Conservation (phyloP, 106 monocot species). For the Acanthochlamys bracteata region DNA sequence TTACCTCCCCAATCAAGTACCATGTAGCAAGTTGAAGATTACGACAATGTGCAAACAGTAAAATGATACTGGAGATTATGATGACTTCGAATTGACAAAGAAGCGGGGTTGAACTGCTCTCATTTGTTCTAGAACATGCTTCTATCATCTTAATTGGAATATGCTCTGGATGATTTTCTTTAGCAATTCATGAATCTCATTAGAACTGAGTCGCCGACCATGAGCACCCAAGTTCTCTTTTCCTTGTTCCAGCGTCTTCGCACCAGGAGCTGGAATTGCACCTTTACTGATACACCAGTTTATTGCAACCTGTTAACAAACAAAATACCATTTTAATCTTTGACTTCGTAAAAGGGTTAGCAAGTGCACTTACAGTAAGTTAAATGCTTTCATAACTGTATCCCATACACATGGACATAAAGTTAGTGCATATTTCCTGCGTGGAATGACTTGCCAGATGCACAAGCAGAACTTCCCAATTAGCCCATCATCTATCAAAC, state of each 20-base stretch:
- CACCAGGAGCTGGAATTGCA: slow-evolving; percentile 86
- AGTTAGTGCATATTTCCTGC: no score
- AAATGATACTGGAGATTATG: no score
- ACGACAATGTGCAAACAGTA: no score
- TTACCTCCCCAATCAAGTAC: no score
- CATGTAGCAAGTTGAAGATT: no score
- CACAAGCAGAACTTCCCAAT: no score
- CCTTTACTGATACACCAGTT: slow-evolving; percentile 99
- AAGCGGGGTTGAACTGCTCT: no score
- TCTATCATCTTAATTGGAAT: slow-evolving; percentile 68
- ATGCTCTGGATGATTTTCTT: slow-evolving; percentile 88
- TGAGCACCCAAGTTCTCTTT: slow-evolving; percentile 84
- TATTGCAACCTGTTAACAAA: slow-evolving; percentile 69
- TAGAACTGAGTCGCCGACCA: slow-evolving; percentile 72
- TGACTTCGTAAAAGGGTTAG: not conserved
- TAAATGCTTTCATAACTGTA: not conserved
- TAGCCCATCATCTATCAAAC: no score
- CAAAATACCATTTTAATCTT: not conserved
- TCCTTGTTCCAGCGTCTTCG: slow-evolving; percentile 72
- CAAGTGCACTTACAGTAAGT: not conserved
- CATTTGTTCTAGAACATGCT: no score
- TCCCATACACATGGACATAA: not conserved
- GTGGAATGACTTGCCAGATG: no score
- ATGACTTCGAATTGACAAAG: no score
- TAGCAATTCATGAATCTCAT: slow-evolving; percentile 62